Evolutionary conservation across 495 filamentous ascomycete species (phyloP).

Genomic region (Penicillium antarcticum): DNA sequence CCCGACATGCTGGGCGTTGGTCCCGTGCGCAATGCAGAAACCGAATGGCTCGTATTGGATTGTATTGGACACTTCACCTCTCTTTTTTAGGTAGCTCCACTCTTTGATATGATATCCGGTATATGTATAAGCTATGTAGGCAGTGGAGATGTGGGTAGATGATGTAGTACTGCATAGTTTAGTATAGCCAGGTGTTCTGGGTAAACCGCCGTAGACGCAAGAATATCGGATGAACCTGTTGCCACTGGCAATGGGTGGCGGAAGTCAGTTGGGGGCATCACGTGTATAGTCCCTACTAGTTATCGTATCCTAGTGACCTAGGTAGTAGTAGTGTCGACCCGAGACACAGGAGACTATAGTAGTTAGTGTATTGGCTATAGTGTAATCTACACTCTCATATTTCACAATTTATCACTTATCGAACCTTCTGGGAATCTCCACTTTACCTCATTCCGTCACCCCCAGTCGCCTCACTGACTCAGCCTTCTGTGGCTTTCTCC

Average conservation of each 20-base stretch:
- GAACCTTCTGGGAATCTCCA: constrained; percentile 22
- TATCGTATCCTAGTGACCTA: too few relatives aligned
- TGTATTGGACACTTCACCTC: constrained; percentile 3
- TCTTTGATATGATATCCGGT: not conserved
- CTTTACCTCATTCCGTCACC: constrained; percentile 26
- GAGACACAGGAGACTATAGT: not conserved
- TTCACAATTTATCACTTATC: not conserved
- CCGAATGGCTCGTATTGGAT: constrained; percentile 12
- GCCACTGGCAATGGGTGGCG: constrained; percentile 2
- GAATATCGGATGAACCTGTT: constrained; percentile 5
- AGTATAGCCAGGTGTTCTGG: not conserved
- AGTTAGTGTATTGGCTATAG: too few relatives aligned
- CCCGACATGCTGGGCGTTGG: not conserved
- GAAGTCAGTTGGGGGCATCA: not conserved
- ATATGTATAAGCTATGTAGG: not conserved
- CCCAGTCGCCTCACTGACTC: constrained; percentile 23
- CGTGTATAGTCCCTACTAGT: not conserved
- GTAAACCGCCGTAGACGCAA: not conserved
- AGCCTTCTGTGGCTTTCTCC: constrained; percentile 22
- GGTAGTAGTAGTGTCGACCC: too few relatives aligned
- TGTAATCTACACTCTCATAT: too few relatives aligned
- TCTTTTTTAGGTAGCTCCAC: constrained; percentile 1
- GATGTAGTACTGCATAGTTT: not conserved
- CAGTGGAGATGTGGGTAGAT: too few relatives aligned
- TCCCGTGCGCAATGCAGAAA: not conserved